These are phyloP conservation scores for Cystoderma amianthinum DNA, from an alignment of 768 basidiomycete species.

Conservation along the genomic window DNA sequence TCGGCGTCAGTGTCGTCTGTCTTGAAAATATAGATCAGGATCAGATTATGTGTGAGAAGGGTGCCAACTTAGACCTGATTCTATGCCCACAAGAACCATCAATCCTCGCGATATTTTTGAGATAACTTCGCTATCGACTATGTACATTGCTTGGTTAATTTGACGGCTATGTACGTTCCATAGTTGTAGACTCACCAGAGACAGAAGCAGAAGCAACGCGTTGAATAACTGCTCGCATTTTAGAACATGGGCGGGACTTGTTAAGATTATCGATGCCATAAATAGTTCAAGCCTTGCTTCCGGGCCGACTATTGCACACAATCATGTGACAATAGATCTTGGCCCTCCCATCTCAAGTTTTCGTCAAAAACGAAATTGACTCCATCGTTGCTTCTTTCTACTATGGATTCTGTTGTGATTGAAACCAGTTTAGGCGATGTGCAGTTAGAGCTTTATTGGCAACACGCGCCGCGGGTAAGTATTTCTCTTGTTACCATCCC, in stretches of 20 bases:
- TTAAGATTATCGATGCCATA: not conserved
- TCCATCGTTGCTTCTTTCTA: no score
- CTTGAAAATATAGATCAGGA: slow-evolving; percentile 15
- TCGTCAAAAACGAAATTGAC: no score
- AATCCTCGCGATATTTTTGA: slow-evolving; percentile 81
- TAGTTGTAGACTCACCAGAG: slow-evolving; percentile 38
- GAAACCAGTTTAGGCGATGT: slow-evolving; percentile 85
- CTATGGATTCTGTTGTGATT: slow-evolving; percentile 59
- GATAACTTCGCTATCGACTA: slow-evolving; percentile 76
- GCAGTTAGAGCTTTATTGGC: slow-evolving; percentile 87
- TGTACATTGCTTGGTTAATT: not conserved
- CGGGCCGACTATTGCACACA: no score
- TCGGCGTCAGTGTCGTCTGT: slow-evolving; percentile 80
- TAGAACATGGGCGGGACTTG: not conserved
- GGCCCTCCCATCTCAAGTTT: no score
- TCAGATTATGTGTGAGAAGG: slow-evolving; percentile 3
- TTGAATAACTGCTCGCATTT: slow-evolving; percentile 85
- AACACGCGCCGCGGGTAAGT: slow-evolving; percentile 74
- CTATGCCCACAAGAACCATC: slow-evolving; percentile 89
- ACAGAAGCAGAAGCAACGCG: slow-evolving; percentile 84
- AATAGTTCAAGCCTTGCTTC: not conserved
- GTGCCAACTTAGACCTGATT: slow-evolving; percentile 47
- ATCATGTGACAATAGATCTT: no score
- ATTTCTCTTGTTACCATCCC: slow-evolving; percentile 5
- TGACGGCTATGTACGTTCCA: not conserved